Base-by-base conservation (phyloP, 768 basidiomycete species). In the Russula lepida region DNA sequence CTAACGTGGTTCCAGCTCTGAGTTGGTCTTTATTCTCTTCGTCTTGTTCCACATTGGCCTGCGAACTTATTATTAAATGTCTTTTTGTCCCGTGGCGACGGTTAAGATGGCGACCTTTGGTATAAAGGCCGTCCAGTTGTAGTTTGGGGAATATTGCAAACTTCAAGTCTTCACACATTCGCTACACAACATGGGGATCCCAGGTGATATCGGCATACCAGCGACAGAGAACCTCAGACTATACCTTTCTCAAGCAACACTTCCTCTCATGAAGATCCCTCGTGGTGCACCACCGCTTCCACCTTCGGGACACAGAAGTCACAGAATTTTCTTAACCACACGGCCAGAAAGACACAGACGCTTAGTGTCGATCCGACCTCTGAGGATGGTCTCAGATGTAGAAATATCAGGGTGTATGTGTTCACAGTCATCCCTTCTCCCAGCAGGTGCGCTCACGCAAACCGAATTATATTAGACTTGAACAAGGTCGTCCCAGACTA, bases 221-320 rank as follows among this genome's bases (percentile, higher is more conserved):
- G 57, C 62, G n/a, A 59, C 59, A 37, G 65, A 60, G 13, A 66
- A 66, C 41, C 59, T 66, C 28, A 53, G 47, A 21, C 21, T 54
- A 30, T 66, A 66, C 52, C 23, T 66, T 21, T 64, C 65, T 27
- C 48, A 57, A 6, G 59, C 65, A 23, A 53, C n/a, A 11, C 64
- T 66, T 33, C 64, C 64, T 1, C 56, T 56, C 11, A 56, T 66
- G 58, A 60, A 47, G 32, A 43, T 66, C 17, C 53, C 59, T 46
- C 55, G 47, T n/a, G 43, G 44, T 25, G 65, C 54, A 8, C 65
- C 65, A 8, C 33, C 2, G 28, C 46, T 64, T 33, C 65, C 65
- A 39, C 63, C 65, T 13, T 35, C 58, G 7, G 65, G 65, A 1
- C 65, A 66, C 56, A 60, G 59, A 48, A 60, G 57, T 17, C 65